These are phyloP conservation scores for Coniochaeta sp. DNA, from an alignment of 2,329 filamentous ascomycete genomes.

Conservation along the genomic window DNA sequence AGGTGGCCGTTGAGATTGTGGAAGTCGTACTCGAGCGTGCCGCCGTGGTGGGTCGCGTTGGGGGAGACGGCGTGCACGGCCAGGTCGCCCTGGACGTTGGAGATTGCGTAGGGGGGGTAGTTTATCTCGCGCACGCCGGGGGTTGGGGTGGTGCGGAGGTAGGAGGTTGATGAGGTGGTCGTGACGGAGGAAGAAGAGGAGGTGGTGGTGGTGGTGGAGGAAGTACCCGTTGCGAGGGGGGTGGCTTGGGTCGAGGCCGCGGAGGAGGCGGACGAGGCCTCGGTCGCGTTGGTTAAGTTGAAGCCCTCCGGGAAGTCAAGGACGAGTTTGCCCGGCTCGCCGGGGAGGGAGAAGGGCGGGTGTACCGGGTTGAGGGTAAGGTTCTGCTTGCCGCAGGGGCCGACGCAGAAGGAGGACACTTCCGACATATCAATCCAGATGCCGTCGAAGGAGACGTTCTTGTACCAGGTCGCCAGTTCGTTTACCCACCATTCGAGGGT, in stretches of 20 bases:
- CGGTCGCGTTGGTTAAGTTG: slow-evolving; percentile 60
- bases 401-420: slow-evolving; percentile 57
- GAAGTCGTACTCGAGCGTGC: slow-evolving; percentile 68
- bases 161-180: slow-evolving; percentile 31
- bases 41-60: slow-evolving; percentile 71
- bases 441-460: slow-evolving; percentile 41
- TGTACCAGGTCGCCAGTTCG: slow-evolving; percentile 53
- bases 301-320: slow-evolving; percentile 63
- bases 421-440: slow-evolving; percentile 56
- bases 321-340: slow-evolving; percentile 53
- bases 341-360: slow-evolving; percentile 57
- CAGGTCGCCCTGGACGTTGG: slow-evolving; percentile 66
- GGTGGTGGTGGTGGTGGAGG: not conserved
- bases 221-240: not conserved
- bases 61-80: slow-evolving; percentile 67
- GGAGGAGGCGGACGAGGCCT: slow-evolving; percentile 53
- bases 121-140: slow-evolving; percentile 61
- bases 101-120: slow-evolving; percentile 69
- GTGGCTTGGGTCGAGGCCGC: slow-evolving; percentile 30
- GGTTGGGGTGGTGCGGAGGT: slow-evolving; percentile 53
- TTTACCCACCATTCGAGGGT: slow-evolving; percentile 62
- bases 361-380: slow-evolving; percentile 62
- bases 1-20: slow-evolving; percentile 75
- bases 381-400: slow-evolving; percentile 62
- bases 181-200: slow-evolving; percentile 5